A percentile compares a stretch with the other conserved stretches of the same genome.
phyloP scores from a whole-genome alignment of 352 stramenopile species.

The Globisporangium spinosum region DNA sequence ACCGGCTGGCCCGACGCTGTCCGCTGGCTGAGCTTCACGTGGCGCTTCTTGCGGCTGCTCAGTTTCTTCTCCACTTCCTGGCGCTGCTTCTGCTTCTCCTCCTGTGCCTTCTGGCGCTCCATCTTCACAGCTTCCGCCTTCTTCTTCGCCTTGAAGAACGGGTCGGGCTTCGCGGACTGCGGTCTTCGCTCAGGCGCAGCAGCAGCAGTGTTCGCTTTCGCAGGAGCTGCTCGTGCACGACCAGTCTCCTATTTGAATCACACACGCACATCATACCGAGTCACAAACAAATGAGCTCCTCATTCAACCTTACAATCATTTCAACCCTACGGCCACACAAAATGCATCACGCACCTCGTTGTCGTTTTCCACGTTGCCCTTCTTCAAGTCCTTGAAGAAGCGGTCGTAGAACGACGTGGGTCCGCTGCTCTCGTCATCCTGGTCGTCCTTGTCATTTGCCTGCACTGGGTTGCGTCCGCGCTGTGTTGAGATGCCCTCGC shows the following conservation, averaged over 20 bases:
- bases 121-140: conserved; percentile 53
- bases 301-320: neutral
- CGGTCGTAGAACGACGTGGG: conserved; percentile 74
- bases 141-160: conserved; percentile 85
- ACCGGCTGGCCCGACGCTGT: conserved; percentile 75
- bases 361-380: conserved; percentile 29
- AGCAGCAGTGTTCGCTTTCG: conserved; percentile 11
- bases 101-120: conserved; percentile 39
- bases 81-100: conserved; percentile 52
- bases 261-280: neutral
- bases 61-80: conserved; percentile 67
- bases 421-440: conserved; percentile 9
- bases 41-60: conserved; percentile 81
- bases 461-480: conserved; percentile 15
- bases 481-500: conserved; percentile 26
- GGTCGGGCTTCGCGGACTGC: conserved; percentile 50
- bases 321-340: neutral
- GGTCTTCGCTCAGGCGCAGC: conserved; percentile 16
- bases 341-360: conserved; percentile 12
- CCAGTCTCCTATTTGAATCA: neutral
- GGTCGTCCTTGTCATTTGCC: conserved; percentile 11
- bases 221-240: neutral
- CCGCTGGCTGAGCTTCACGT: conserved; percentile 82
- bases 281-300: neutral
- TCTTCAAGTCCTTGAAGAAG: conserved; percentile 67